A percentile compares a stretch with the other conserved stretches of the same genome.
Conservation (phyloP, 2,329 filamentous ascomycete genomes). For the Epichloe scottii region DNA sequence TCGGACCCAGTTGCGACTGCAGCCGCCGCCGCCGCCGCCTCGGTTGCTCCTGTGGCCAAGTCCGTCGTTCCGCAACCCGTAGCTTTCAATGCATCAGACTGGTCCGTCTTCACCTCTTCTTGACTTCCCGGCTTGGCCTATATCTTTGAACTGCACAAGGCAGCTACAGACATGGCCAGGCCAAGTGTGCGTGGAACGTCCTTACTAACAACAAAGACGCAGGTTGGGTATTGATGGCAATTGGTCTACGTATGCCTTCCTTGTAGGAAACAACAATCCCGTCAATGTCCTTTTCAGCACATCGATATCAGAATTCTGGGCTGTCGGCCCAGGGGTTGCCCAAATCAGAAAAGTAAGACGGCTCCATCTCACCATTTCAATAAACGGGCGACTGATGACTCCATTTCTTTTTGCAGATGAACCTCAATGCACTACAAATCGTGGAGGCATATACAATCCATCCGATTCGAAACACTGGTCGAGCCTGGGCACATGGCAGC, state of each 20-base stretch:
- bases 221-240: constrained; percentile 55
- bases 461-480: constrained; percentile 44
- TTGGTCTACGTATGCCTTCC: constrained; percentile 58
- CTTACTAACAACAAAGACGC: neutral
- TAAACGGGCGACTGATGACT: constrained; percentile 6
- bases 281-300: constrained; percentile 46
- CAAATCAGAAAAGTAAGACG: constrained; percentile 26
- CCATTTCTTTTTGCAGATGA: constrained; percentile 21
- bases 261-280: constrained; percentile 27
- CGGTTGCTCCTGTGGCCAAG: neutral
- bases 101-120: constrained; percentile 6
- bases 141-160: neutral
- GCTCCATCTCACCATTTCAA: neutral
- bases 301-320: constrained; percentile 58
- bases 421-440: constrained; percentile 38
- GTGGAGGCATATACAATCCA: constrained; percentile 47
- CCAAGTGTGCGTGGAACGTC: neutral
- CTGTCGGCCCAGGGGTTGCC: constrained; percentile 46
- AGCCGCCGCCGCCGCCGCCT: constrained; percentile 3
- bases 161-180: neutral
- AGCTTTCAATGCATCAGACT: constrained; percentile 11
- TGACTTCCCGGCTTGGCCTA: neutral
- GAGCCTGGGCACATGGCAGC: constrained; percentile 44
- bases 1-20: constrained; percentile 4
- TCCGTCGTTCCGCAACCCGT: constrained; percentile 8